Evolutionary conservation across 176 grass and related monocot species (phyloP), one percentile per base, ranked within the genome.

Genomic region (Oryza meridionalis): DNA sequence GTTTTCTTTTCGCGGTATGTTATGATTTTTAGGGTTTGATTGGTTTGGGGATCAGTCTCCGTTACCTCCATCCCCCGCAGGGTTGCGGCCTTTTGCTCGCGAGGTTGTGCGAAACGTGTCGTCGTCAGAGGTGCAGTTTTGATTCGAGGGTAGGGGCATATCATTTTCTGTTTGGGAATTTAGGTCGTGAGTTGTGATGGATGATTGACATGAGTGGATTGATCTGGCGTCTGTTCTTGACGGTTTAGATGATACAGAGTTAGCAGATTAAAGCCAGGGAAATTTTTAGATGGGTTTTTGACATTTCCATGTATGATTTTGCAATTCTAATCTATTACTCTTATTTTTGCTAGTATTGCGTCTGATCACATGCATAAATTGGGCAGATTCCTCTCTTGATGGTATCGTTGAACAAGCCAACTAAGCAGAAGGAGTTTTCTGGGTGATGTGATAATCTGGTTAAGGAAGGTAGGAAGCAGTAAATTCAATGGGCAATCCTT

Each of bases 401-500:
- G 81, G 61, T 45, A 17, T 19, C 11, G 31, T 70, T 77, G 33
- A 32, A 43, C 9, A 43, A 38, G 73, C 14, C 25, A 78, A 31
- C 45, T 17, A 25, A 37, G 1, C 14, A 0, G 1, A 7, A 44
- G 13, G 29, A 81, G 17, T 65, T 81, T 11, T 11, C 22, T 46
- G 49, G 62, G 72, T 82, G 4, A 35, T 55, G 5, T 15, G 3
- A 62, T 21, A 6, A 62, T 26, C 69, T n/a, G 38, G 61, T 82
- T 68, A 24, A 29, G 6, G 26, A 70, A 70, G 66, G 19, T 1
- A 22, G 32, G 9, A 68, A 77, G 44, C 19, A 76, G 21, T 49
- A 50, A 9, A 80, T 79, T 63, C 53, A 71, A 94, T 93, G 92
- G 88, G 86, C 86, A 87, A 84, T 29, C 70, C 94, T 58, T 73